Percentiles rank a stretch among this genome's conserved stretches.
Evolutionary conservation across 2,329 filamentous ascomycete species (phyloP).

Genomic region (Fusarium sp.): DNA sequence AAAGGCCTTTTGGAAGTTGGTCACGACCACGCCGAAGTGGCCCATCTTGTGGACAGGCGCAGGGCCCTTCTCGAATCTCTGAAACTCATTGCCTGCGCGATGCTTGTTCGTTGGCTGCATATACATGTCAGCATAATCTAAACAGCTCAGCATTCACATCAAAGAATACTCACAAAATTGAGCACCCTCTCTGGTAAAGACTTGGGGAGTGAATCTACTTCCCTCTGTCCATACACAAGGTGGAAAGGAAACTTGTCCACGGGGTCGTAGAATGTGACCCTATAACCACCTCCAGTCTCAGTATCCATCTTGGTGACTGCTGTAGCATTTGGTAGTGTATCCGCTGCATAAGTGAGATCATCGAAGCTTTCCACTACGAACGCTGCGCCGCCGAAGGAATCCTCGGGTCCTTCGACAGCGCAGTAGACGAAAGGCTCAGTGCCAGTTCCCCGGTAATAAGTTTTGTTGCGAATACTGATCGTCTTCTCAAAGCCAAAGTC

Average conservation of each 20-base stretch:
- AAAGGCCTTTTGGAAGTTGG: neutral
- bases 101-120: neutral
- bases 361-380: neutral
- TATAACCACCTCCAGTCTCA: neutral
- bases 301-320: neutral
- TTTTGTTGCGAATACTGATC: accelerated
- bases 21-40: neutral
- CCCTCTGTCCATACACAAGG: neutral
- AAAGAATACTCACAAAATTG: neutral
- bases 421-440: neutral
- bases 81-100: neutral
- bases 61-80: neutral
- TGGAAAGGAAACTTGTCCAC: neutral
- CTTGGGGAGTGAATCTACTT: neutral
- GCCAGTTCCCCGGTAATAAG: neutral
- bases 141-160: accelerated
- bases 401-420: neutral
- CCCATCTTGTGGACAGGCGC: neutral
- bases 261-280: neutral
- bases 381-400: neutral
- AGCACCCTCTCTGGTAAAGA: neutral
- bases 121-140: neutral
- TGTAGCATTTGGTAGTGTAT: neutral
- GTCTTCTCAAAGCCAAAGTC: neutral
- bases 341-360: neutral